Evolutionary conservation across 2,329 filamentous ascomycete genomes (phyloP), one percentile per base, ranked within the genome.

Genomic region (Fusarium floridanum): DNA sequence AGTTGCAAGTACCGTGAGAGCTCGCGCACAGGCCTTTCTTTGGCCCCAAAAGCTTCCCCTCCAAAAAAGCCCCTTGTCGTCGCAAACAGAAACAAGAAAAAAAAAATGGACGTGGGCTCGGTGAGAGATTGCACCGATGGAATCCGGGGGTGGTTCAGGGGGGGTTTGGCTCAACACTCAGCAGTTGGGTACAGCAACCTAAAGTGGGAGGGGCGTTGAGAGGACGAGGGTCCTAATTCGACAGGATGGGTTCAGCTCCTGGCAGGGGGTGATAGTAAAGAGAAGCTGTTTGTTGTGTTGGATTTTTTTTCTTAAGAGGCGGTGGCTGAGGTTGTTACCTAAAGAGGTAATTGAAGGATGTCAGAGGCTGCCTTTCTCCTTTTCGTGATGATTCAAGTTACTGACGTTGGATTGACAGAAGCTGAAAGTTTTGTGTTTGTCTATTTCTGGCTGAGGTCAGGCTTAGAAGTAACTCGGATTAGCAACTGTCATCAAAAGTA

Each of bases 81-180:
- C 39, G 59, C 37, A n/a, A 61, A 53, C 24, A n/a, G 24, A 29
- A 29, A 50, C 14, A 27, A 50, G 27, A 17, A 50, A 20, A 24
- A 61, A 61, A 48, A 29, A 20, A 7, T 1, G 32, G 32, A 67
- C 29, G 29, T 39, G 43, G 37, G 70, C 71, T 74, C 71, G 71
- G 71, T 73, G 71, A 74, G 67, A 74, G 71, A 73, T 74, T 68
- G 61, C 67, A 71, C 71, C 71, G 71, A 73, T 59, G 55, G 62
- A 67, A 63, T 50, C 37, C 32, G 24, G 67, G 69, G 45, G 64
- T 56, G 53, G 53, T 36, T 63, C 56, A 72, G 68, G 70, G 66
- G 60, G 16, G 20, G 34, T 34, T 34, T 32, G 32, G 69, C 72
- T 74, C 72, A 74, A 74, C 72, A 74, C 64, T 72, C 64, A 68